Percentiles rank a stretch among this genome's conserved stretches.
Conservation (phyloP, 495 filamentous ascomycete species). For the Staphylotrichum longicolle region DNA sequence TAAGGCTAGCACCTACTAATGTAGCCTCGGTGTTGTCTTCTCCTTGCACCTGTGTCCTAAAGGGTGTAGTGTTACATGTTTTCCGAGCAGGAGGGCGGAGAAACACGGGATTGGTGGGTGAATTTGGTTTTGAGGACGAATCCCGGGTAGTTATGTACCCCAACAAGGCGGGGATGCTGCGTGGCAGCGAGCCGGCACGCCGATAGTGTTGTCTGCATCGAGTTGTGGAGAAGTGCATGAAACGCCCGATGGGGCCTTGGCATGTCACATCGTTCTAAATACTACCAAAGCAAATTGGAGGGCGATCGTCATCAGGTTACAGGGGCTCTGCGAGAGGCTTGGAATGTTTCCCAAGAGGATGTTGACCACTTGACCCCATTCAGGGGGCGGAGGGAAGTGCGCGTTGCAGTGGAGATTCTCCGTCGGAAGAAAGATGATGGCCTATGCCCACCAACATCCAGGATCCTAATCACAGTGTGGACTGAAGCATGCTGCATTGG, state of each 20-base stretch:
- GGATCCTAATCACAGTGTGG: too few relatives aligned
- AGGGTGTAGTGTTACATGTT: too few relatives aligned
- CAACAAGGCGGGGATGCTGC: not conserved
- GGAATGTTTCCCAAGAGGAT: not conserved
- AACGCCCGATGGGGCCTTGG: constrained; percentile 7
- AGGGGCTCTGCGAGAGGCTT: not conserved
- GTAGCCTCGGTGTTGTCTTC: too few relatives aligned
- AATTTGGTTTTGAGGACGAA: not conserved
- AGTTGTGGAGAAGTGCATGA: constrained; percentile 12
- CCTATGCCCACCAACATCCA: not conserved
- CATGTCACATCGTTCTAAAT: constrained; percentile 11
- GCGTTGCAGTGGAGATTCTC: constrained; percentile 7
- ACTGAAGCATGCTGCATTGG: too few relatives aligned
- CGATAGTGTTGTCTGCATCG: constrained; percentile 2
- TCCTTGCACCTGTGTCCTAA: too few relatives aligned
- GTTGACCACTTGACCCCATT: not conserved
- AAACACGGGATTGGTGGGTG: not conserved
- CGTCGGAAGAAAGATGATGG: constrained; percentile 1
- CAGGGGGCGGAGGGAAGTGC: constrained; percentile 1
- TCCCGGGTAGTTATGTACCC: not conserved
- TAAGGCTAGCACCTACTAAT: too few relatives aligned
- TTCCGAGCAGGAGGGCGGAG: too few relatives aligned
- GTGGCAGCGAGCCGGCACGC: not conserved
- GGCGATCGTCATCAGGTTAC: not conserved
- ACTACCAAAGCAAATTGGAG: not conserved